A percentile compares a stretch with the other conserved stretches of the same genome.
Evolutionary conservation across 148 eudicot species (phyloP).

Genomic region (Euryodendron excelsum): DNA sequence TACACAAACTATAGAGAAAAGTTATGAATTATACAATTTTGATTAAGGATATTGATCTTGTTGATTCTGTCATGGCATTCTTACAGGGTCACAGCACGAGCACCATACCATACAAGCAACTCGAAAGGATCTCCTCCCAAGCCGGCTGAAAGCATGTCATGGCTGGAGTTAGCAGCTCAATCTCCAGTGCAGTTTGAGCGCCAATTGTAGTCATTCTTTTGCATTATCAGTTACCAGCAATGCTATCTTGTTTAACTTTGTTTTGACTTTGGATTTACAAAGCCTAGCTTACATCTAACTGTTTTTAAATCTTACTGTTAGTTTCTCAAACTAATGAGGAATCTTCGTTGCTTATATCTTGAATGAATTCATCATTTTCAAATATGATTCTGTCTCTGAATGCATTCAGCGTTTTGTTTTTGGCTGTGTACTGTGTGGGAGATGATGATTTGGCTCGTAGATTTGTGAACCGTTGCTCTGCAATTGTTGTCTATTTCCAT

Average conservation of each 20-base stretch:
- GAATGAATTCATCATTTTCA: neutral
- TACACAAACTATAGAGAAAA: too few relatives aligned
- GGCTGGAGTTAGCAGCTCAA: constrained; percentile 62
- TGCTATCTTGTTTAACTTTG: neutral
- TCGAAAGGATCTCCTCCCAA: constrained; percentile 30
- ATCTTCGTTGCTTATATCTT: neutral
- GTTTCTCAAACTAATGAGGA: neutral
- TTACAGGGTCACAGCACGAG: constrained; percentile 49
- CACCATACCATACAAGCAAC: constrained; percentile 38
- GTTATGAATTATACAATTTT: neutral
- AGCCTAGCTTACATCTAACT: constrained; percentile 14
- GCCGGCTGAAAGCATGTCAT: constrained; percentile 45
- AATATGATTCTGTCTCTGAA: constrained; percentile 4
- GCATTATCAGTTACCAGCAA: neutral
- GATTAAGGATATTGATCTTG: constrained; percentile 15
- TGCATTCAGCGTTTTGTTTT: too few relatives aligned
- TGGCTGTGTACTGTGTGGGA: too few relatives aligned
- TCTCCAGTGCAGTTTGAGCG: constrained; percentile 34
- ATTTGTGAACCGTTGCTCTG: too few relatives aligned
- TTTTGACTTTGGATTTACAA: neutral
- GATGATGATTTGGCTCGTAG: too few relatives aligned
- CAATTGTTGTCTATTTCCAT: too few relatives aligned
- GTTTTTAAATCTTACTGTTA: neutral
- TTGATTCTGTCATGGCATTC: constrained; percentile 1
- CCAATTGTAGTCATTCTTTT: constrained; percentile 20